Evolutionary conservation across 148 eudicot species (phyloP).

Genomic region (Rhododendron griersonianum): DNA sequence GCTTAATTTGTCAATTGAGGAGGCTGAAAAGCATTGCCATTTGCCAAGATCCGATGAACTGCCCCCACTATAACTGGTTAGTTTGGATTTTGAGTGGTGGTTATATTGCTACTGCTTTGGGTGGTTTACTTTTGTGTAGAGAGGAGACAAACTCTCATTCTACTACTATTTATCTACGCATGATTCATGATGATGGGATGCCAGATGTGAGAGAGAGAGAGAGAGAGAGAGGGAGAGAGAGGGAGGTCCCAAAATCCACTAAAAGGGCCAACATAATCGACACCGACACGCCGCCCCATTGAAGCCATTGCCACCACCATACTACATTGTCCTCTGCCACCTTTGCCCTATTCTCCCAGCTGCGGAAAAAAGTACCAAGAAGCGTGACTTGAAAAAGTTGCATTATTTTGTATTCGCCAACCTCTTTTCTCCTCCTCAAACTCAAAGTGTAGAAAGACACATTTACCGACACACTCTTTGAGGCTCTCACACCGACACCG

Average conservation of each 20-base stretch:
- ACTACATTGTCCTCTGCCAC: neutral
- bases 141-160: slow-evolving; percentile 1
- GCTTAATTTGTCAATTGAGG: neutral
- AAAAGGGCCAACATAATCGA: neutral
- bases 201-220: neutral
- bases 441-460: neutral
- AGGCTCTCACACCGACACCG: neutral
- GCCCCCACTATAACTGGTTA: neutral
- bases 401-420: neutral
- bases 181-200: neutral
- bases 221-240: neutral
- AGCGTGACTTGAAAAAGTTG: neutral
- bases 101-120: neutral
- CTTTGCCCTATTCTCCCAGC: neutral
- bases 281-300: slow-evolving; percentile 8
- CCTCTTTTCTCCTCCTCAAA: neutral
- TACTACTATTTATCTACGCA: neutral
- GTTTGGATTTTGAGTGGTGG: neutral
- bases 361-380: neutral
- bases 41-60: neutral
- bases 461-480: neutral
- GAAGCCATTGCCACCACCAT: neutral
- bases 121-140: neutral
- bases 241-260: slow-evolving; percentile 3
- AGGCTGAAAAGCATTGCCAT: neutral